These are phyloP conservation scores for Spatholobus suberectus DNA, from an alignment of 306 rosid species.

Conservation along the genomic window DNA sequence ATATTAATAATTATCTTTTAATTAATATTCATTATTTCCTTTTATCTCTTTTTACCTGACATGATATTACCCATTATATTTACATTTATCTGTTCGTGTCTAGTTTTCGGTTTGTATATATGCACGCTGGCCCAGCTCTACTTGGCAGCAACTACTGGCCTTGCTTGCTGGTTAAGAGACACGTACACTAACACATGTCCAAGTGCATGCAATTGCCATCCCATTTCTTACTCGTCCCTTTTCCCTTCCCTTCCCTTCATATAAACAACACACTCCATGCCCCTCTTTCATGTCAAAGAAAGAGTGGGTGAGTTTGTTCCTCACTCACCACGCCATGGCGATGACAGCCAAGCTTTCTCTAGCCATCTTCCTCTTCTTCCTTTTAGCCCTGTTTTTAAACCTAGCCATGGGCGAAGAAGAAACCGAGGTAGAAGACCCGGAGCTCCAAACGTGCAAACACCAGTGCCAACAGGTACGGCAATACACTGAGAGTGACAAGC, in stretches of 20 bases:
- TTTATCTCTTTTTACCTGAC: too few relatives aligned
- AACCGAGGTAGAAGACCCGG: constrained; percentile 51
- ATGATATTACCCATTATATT: too few relatives aligned
- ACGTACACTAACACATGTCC: constrained; percentile 27
- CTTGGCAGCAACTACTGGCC: not conserved
- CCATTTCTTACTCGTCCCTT: not conserved
- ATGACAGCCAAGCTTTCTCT: constrained; percentile 32
- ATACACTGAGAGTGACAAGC: constrained; percentile 33
- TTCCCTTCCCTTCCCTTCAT: not conserved
- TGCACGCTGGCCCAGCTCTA: not conserved
- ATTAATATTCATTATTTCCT: too few relatives aligned
- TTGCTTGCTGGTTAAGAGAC: not conserved
- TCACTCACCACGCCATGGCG: constrained; percentile 32
- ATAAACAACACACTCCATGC: not conserved
- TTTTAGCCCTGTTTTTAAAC: constrained; percentile 24
- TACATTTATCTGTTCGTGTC: not conserved
- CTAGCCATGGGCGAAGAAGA: constrained; percentile 34
- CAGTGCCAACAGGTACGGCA: constrained; percentile 59
- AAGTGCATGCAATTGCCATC: not conserved
- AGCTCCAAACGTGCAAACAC: constrained; percentile 57
- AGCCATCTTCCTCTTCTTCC: constrained; percentile 6
- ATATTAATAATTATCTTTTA: too few relatives aligned
- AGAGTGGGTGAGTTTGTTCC: not conserved
- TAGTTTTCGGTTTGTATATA: not conserved
- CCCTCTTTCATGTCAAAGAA: not conserved